These are phyloP conservation scores for Insectozyma bohioensis DNA, from an alignment of 1,139 yeast species.

Conservation along the genomic window DNA sequence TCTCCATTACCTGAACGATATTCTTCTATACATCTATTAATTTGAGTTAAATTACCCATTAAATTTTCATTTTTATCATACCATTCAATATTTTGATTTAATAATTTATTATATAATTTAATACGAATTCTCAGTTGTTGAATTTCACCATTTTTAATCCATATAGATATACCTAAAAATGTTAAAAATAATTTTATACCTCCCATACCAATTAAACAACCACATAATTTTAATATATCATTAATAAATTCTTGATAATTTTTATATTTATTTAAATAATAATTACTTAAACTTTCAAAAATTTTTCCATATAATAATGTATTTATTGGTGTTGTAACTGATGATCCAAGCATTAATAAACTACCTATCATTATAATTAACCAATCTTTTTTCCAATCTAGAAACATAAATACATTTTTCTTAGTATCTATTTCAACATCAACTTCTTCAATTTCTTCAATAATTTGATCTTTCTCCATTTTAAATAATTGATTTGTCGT, in stretches of 20 bases:
- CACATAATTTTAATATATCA: constrained; percentile 48
- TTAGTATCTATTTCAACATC: constrained; percentile 10
- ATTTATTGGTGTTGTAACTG: constrained; percentile 59
- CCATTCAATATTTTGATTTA: constrained; percentile 45
- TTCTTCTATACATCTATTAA: constrained; percentile 79
- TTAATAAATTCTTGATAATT: constrained; percentile 33
- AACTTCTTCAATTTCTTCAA: constrained; percentile 1
- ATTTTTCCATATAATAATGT: constrained; percentile 68
- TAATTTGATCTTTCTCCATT: neutral
- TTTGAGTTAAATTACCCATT: constrained; percentile 63
- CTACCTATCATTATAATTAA: constrained; percentile 23
- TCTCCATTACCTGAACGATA: constrained; percentile 69
- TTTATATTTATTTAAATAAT: constrained; percentile 27
- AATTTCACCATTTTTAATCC: constrained; percentile 74
- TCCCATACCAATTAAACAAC: constrained; percentile 59
- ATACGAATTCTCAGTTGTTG: constrained; percentile 62
- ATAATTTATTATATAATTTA: constrained; percentile 31
- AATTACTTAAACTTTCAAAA: constrained; percentile 50
- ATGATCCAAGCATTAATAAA: constrained; percentile 33
- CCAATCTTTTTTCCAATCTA: constrained; percentile 21
- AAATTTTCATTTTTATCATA: constrained; percentile 55
- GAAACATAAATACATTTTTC: constrained; percentile 29
- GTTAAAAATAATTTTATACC: constrained; percentile 48
- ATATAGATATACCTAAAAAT: constrained; percentile 57
- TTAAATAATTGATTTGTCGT: too few species aligned